A percentile compares a stretch with the other conserved stretches of the same genome.
These are phyloP conservation scores for Fusarium protoensiforme DNA, from an alignment of 2,329 filamentous ascomycete genomes.

Conservation along the genomic window DNA sequence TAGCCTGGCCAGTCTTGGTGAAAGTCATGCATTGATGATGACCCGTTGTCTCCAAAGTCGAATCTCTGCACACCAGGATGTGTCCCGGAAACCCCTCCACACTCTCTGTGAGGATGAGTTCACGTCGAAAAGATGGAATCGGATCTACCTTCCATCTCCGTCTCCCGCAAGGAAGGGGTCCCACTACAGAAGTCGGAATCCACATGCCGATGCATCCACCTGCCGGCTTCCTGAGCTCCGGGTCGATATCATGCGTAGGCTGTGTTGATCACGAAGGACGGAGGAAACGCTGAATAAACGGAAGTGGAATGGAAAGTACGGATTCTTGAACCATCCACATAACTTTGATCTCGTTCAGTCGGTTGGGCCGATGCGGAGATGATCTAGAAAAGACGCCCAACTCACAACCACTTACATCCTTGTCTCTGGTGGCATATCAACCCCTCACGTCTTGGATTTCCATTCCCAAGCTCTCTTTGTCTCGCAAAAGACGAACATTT, in stretches of 20 bases:
- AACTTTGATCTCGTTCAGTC: background rate
- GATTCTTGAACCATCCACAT: background rate
- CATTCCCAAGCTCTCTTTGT: background rate
- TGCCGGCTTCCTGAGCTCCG: background rate
- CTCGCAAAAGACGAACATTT: background rate
- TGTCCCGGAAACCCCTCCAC: too few species aligned
- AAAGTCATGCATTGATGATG: background rate
- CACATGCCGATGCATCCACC: background rate
- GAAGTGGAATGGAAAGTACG: background rate
- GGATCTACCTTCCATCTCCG: background rate
- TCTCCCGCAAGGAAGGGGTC: background rate
- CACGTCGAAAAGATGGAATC: too few species aligned
- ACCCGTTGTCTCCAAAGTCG: background rate
- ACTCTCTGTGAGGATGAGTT: too few species aligned
- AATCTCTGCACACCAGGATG: background rate
- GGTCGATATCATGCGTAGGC: too few species aligned
- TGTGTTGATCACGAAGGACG: background rate
- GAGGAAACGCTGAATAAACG: background rate
- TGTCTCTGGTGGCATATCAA: background rate
- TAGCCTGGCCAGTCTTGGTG: accelerated
- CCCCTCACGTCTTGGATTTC: background rate
- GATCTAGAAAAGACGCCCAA: background rate
- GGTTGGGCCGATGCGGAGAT: background rate
- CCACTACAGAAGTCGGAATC: background rate
- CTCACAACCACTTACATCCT: background rate